phyloP scores from a whole-genome alignment of 1,139 yeast species.

The Yamadazyma trypodendri region DNA sequence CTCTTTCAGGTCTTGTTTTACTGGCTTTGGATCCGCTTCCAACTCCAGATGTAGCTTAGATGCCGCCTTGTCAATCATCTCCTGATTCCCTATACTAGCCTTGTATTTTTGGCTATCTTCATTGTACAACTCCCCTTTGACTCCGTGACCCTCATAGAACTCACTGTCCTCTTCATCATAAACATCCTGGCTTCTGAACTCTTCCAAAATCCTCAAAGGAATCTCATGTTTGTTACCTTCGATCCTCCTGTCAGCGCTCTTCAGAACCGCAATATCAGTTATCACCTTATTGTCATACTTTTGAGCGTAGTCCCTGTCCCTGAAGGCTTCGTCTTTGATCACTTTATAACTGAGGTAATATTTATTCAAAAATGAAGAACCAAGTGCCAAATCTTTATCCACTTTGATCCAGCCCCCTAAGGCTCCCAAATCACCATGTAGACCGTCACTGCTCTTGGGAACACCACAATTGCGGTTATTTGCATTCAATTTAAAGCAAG shows the following conservation, averaged over 20 bases:
- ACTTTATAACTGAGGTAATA: constrained; percentile 34
- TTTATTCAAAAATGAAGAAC: constrained; percentile 31
- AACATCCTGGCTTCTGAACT: constrained; percentile 24
- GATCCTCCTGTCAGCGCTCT: constrained; percentile 26
- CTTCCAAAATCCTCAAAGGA: constrained; percentile 31
- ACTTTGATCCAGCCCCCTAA: constrained; percentile 38
- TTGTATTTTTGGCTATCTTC: constrained; percentile 13
- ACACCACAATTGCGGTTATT: constrained; percentile 30
- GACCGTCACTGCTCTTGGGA: constrained; percentile 28
- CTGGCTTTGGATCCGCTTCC: constrained; percentile 6
- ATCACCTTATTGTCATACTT: constrained; percentile 22
- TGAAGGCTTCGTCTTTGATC: constrained; percentile 24
- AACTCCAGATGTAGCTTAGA: too few species aligned
- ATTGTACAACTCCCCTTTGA: constrained; percentile 15
- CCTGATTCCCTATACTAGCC: constrained; percentile 23
- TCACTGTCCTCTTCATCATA: constrained; percentile 32
- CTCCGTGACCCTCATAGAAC: constrained; percentile 14
- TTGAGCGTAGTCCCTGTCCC: constrained; percentile 14
- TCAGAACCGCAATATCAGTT: constrained; percentile 38
- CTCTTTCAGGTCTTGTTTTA: constrained; percentile 17
- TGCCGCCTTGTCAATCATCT: constrained; percentile 16
- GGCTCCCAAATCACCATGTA: constrained; percentile 27
- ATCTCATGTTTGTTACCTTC: constrained; percentile 30
- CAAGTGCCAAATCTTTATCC: constrained; percentile 39
- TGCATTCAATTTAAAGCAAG: constrained; percentile 28